Evolutionary conservation across 2,329 filamentous ascomycete genomes (phyloP), one percentile per base, ranked within the genome.

Genomic region (Macroventuria anomochaeta): DNA sequence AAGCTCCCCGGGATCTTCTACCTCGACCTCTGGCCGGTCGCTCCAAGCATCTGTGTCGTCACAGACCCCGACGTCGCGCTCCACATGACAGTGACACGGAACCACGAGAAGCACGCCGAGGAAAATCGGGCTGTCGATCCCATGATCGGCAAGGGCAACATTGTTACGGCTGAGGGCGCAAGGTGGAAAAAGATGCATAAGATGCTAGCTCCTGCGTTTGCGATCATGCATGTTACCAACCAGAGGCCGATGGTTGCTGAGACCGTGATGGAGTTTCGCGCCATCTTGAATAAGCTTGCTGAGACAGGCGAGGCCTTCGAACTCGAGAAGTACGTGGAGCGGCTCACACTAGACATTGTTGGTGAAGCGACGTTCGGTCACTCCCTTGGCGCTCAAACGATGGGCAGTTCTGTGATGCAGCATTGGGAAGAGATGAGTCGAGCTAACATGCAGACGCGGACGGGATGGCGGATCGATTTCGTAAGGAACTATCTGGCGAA

Each of bases 21-120:
- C 54, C 44, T 80, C 4, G 78, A 81, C 54, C 50, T 76, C 2
- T 81, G 78, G 77, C 79, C 79, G 0, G 33, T 76, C 6, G 69
- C 66, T 2, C 64, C 61, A 5, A 46, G 51, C 13, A 59, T 67
- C 11, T 29, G 69, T n/a, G 62, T 77, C 8, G 68, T 78, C 2
- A 68, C 71, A 17, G 71, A 76, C 46, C 70, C 75, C 5, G 71
- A 76, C n/a, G 56, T 76, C 29, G 65, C 72, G 8, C 61, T 73
- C 3, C 64, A 80, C 21, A 59, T 79, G 41, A 76, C 73, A 1
- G 67, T 72, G 11, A 32, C 61, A 17, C 65, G 68, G 15, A 69
- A 67, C 18, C 64, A 72, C 31, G 70, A 70, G 15, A 75, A 75
- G 39, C 71, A 75, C 47, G 29, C 43, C 12, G 54, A 23, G 1